phyloP scores from a whole-genome alignment of 768 basidiomycete genomes.

The Russula virescens region DNA sequence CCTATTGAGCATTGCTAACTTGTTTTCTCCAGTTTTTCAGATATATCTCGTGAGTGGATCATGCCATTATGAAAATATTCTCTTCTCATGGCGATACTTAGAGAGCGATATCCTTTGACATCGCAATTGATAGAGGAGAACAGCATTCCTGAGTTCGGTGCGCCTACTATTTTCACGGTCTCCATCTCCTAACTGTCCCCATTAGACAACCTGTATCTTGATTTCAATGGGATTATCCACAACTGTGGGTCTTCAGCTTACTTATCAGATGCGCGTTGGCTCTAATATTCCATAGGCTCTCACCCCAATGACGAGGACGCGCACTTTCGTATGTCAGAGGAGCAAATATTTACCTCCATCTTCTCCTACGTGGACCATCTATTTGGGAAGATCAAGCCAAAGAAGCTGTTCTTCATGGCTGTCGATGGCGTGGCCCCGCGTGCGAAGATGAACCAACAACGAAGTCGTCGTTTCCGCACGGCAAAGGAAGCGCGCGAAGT shows the following conservation, averaged over 20 bases:
- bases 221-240: slow-evolving; percentile 93
- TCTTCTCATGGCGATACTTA: slow-evolving; percentile 30
- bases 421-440: slow-evolving; percentile 96
- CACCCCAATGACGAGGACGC: slow-evolving; percentile 97
- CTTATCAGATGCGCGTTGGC: not conserved
- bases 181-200: slow-evolving; percentile 17
- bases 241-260: slow-evolving; percentile 43
- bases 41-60: slow-evolving; percentile 74
- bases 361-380: slow-evolving; percentile 96
- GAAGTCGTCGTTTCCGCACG: slow-evolving; percentile 87
- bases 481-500: slow-evolving; percentile 89
- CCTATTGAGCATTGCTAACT: slow-evolving; percentile 2
- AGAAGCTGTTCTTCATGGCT: slow-evolving; percentile 98
- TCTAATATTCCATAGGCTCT: slow-evolving; percentile 46
- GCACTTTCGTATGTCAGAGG: slow-evolving; percentile 92
- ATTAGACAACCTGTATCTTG: slow-evolving; percentile 84
- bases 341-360: slow-evolving; percentile 95
- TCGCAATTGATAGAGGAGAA: slow-evolving; percentile 98
- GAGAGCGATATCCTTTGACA: slow-evolving; percentile 96
- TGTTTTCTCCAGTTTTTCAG: slow-evolving; percentile 72
- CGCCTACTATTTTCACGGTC: slow-evolving; percentile 25
- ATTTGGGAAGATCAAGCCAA: slow-evolving; percentile 95
- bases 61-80: not conserved
- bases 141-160: slow-evolving; percentile 97
- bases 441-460: slow-evolving; percentile 99